A percentile compares a stretch with the other conserved stretches of the same genome.
Conservation (phyloP, 2,329 filamentous ascomycete species). For the Nemania diffusa region DNA sequence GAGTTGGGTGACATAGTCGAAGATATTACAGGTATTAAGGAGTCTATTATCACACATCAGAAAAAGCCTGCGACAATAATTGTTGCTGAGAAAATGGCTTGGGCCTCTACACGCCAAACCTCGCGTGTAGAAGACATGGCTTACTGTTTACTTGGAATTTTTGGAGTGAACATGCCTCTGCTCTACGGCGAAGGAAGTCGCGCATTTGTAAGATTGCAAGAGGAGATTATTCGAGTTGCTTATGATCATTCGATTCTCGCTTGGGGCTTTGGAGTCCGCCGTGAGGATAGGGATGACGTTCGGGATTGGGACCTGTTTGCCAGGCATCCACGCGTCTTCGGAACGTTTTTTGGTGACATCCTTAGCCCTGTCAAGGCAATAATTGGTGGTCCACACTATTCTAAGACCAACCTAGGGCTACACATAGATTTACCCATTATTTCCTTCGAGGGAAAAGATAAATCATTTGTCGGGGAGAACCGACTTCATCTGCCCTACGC, state of each 20-base stretch:
- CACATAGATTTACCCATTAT: too few species aligned
- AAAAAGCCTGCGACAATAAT: not conserved
- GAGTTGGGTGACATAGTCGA: not conserved
- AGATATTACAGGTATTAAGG: not conserved
- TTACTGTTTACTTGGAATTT: conserved; percentile 8
- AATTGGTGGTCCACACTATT: too few species aligned
- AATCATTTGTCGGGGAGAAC: too few species aligned
- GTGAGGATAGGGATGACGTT: too few species aligned
- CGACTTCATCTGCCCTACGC: too few species aligned
- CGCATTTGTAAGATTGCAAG: conserved; percentile 9
- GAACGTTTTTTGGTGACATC: too few species aligned
- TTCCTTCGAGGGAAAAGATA: too few species aligned
- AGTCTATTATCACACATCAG: not conserved
- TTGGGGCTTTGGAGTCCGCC: not conserved
- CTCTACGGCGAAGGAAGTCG: conserved; percentile 5
- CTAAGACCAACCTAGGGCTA: too few species aligned
- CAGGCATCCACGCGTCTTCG: too few species aligned
- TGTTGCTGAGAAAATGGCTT: conserved; percentile 2
- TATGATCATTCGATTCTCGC: conserved; percentile 6
- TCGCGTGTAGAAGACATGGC: not conserved
- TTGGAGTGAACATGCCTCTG: conserved; percentile 14
- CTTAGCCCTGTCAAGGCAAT: too few species aligned
- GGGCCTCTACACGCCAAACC: not conserved
- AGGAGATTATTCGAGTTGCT: not conserved
- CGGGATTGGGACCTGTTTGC: too few species aligned